Conservation (phyloP, 768 basidiomycete species). For the Tylopilus plumbeoviolaceoides region DNA sequence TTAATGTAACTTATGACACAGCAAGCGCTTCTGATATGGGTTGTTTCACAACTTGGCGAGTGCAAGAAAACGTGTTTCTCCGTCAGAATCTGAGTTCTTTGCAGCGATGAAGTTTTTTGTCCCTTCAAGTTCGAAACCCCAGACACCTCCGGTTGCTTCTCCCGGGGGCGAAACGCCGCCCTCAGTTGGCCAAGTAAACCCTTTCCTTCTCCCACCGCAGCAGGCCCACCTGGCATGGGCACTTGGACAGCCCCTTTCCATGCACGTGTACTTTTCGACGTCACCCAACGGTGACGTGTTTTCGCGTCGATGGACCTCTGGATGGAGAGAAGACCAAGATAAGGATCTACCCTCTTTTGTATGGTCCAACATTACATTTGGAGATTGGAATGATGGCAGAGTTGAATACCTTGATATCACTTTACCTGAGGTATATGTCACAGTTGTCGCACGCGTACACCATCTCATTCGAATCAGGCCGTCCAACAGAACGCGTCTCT, state of each 20-base stretch:
- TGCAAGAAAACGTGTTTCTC: not conserved
- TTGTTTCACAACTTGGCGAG: constrained; percentile 63
- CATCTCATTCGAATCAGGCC: constrained; percentile 38
- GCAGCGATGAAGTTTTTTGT: constrained; percentile 44
- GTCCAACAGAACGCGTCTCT: constrained; percentile 77
- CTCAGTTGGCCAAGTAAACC: constrained; percentile 36
- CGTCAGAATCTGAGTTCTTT: not conserved
- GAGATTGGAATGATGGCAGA: constrained; percentile 66
- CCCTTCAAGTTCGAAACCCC: constrained; percentile 34
- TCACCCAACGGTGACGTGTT: constrained; percentile 61
- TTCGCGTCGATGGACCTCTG: constrained; percentile 47
- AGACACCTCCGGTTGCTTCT: constrained; percentile 27
- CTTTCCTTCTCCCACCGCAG: constrained; percentile 50
- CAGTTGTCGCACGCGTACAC: not conserved
- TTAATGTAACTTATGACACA: constrained; percentile 25
- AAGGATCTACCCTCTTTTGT: constrained; percentile 60
- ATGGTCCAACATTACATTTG: constrained; percentile 77
- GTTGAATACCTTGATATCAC: constrained; percentile 54
- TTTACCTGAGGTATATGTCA: constrained; percentile 57
- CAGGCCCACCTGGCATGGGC: constrained; percentile 57
- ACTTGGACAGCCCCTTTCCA: constrained; percentile 55
- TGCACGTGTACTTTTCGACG: constrained; percentile 73
- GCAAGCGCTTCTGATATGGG: constrained; percentile 70
- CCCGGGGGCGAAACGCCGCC: constrained; percentile 18
- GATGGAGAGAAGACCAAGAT: constrained; percentile 44